Conservation (phyloP, 2,329 filamentous ascomycete genomes). For the Exserohilum rostratum region DNA sequence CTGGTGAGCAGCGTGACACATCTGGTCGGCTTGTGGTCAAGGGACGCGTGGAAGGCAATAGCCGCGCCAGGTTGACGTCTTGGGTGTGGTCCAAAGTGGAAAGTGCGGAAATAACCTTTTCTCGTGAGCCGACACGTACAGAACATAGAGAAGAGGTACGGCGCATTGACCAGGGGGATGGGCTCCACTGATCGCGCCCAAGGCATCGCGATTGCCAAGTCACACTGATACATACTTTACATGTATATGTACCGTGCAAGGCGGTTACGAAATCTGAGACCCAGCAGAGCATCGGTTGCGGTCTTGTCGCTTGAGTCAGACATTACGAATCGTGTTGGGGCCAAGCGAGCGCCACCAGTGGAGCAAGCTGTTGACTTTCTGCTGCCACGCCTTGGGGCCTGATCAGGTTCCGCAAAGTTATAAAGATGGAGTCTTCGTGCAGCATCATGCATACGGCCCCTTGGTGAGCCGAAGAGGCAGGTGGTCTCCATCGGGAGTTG, state of each 20-base stretch:
- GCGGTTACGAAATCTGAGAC: background rate
- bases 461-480: no score
- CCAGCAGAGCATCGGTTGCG: background rate
- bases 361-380: background rate
- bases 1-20: background rate
- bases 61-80: background rate
- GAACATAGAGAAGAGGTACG: background rate
- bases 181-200: background rate
- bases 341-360: background rate
- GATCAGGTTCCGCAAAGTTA: background rate
- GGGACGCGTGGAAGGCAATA: background rate
- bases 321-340: background rate
- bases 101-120: no score
- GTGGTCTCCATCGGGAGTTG: background rate
- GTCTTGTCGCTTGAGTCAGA: background rate
- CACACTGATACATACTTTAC: no score
- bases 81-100: background rate
- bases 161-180: background rate
- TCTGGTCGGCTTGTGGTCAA: background rate
- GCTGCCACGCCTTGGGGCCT: background rate
- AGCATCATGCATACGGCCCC: no score
- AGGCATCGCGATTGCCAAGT: background rate
- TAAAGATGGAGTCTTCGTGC: background rate
- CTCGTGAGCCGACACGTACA: no score
- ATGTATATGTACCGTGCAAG: background rate